Evolutionary conservation across 164 flowering plant genomes (phyloP), one percentile per base, ranked within the genome.

Genomic region (Nelumbo lutea): DNA sequence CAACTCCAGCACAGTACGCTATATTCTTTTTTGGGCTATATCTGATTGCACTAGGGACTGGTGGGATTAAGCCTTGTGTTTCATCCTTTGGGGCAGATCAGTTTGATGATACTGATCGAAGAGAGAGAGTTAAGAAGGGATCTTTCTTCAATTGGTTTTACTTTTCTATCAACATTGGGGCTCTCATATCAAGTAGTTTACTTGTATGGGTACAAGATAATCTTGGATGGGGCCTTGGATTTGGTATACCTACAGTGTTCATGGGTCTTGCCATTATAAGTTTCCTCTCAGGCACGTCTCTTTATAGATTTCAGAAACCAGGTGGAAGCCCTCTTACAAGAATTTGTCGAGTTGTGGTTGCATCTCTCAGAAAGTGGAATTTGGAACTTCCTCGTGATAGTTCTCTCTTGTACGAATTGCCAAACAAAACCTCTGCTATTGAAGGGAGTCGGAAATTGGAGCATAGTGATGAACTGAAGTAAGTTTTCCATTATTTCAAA

Each of bases 131-230:
- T 27, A 86, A 76, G 77, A 88, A 88, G 69, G 87, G 86, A 6
- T 86, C 90, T 0, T 88, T 88, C 76, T 86, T 88, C 77, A 86
- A 86, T 68, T 88, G 90, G 93, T 88, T 86, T 67, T 88, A 84
- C 72, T 84, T 88, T 70, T 81, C 87, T 6, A 79, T 86, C 70
- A 85, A 86, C 68, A 78, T 88, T 67, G 93, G 93, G 59, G 90
- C 90, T 68, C 77, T 86, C 7, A 60, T 88, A 70, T 85, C 93
- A 38, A 81, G 89, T 63, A 85, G 81, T 68, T 52, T 87, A 2
- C 42, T 88, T 3, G 88, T 88, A 5, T 88, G 85, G 84, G 71
- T 88, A 69, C 90, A 88, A 80, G 90, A 86, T 59, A 87, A 88
- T 79, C 78, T 71, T 45, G 88, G 87, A 3, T 88, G 93, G 93